phyloP scores from a whole-genome alignment of 768 basidiomycete genomes.

The Boletus edulis region DNA sequence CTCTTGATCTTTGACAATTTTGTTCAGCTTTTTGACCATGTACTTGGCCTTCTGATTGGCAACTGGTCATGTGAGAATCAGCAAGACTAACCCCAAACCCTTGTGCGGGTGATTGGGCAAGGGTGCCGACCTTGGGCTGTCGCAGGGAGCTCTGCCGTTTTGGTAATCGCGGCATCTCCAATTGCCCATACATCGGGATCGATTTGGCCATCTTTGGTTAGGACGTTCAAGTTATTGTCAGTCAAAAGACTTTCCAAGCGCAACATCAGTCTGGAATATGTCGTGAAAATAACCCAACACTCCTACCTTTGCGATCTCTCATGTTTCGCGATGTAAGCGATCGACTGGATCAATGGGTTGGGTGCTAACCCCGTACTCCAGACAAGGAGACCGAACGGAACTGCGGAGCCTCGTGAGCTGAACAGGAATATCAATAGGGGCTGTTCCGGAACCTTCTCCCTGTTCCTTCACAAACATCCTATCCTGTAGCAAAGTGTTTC shows the following conservation, averaged over 20 bases:
- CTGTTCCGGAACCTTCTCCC: conserved; percentile 52
- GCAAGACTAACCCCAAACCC: conserved; percentile 19
- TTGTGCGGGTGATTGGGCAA: conserved; percentile 12
- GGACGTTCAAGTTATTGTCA: conserved; percentile 59
- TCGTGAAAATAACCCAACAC: conserved; percentile 24
- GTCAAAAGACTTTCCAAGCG: conserved; percentile 39
- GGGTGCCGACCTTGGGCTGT: conserved; percentile 70
- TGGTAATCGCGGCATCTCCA: conserved; percentile 71
- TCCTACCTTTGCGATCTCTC: conserved; percentile 51
- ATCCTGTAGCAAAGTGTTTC: conserved; percentile 39
- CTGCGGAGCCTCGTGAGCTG: conserved; percentile 35
- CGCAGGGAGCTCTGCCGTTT: conserved; percentile 63
- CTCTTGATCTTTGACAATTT: conserved; percentile 48
- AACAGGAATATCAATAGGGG: conserved; percentile 5
- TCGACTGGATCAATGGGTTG: conserved; percentile 70
- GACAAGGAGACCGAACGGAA: conserved; percentile 78
- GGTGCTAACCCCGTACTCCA: conserved; percentile 87
- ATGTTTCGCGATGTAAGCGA: conserved; percentile 61
- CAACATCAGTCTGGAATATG: conserved; percentile 21
- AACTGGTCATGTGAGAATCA: conserved; percentile 40
- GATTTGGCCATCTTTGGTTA: conserved; percentile 49
- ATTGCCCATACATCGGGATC: conserved; percentile 77
- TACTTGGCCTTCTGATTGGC: conserved; percentile 77
- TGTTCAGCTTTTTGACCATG: conserved; percentile 64
- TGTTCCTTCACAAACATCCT: conserved; percentile 69